Evolutionary conservation across 352 stramenopile species (phyloP), one percentile per base, ranked within the genome.

Genomic region (Pythium dissimile): DNA sequence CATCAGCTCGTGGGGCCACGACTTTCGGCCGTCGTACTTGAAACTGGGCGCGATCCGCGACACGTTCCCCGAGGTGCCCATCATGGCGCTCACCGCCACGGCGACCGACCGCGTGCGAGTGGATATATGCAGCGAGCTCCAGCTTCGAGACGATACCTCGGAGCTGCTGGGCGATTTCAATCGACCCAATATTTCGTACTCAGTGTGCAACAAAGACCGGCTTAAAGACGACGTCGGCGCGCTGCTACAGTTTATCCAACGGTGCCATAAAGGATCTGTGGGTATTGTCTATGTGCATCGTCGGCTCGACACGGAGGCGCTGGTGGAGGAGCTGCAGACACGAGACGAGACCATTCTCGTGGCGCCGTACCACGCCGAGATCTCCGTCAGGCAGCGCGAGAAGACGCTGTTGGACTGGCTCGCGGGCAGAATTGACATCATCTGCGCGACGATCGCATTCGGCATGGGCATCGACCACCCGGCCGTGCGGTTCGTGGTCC

Each of bases 381-480:
- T 86, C 2, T 64, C 69, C 2, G 46, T 68, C 18, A 54, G 70
- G 1, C 26, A 77, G 51, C 72, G 76, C 11, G 62, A 76, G 47
- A 54, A 62, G 20, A 73, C 76, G 24, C 63, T 87, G 28, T 51
- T 72, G 11, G 54, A 72, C 23, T 90, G 80, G 80, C 50, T 85
- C 8, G 34, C 28, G 12, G 77, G 75, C 5, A 31, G 72, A 1
- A 54, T 88, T 27, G 50, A 84, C 54, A 85, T 98, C 10, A 86
- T 97, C 13, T 94, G 92, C 12, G 90, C 89, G n/a, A 97, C 90
- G 15, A 95, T 98, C 56, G 88, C 89, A 15, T 98, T 97, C 70
- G 89, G 89, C 32, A 84, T 98, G 66, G 92, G 92, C 43, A 97
- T 97, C 41, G 91, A 97, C 62, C 94, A 97, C 48, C 76, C 88